Conservation (phyloP, 768 basidiomycete genomes). For the Lentinula raphanica region DNA sequence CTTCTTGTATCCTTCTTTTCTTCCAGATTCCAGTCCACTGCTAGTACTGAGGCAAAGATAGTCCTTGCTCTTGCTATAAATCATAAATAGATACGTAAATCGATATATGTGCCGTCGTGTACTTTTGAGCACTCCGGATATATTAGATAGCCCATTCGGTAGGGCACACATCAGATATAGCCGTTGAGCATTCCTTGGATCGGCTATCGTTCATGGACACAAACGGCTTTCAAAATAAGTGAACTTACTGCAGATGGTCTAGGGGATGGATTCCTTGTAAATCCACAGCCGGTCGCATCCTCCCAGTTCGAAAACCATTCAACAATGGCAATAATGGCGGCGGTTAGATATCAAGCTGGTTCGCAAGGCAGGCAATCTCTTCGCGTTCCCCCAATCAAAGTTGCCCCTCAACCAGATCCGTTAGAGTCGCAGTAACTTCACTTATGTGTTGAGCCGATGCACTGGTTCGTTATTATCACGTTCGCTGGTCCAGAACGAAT, state of each 20-base stretch:
- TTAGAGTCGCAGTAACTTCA: slow-evolving; percentile 78
- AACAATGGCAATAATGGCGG: too few species aligned
- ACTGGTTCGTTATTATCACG: slow-evolving; percentile 91
- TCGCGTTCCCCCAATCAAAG: slow-evolving; percentile 75
- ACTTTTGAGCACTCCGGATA: neutral
- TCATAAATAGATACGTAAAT: neutral
- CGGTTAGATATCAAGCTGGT: too few species aligned
- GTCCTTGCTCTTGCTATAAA: neutral
- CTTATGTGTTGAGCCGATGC: slow-evolving; percentile 88
- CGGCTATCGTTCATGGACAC: neutral
- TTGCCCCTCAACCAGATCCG: slow-evolving; percentile 68
- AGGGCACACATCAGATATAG: neutral
- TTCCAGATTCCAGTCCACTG: neutral
- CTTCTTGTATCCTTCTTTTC: neutral
- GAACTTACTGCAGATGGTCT: too few species aligned
- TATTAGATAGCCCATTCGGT: neutral
- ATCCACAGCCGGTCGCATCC: too few species aligned
- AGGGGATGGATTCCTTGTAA: too few species aligned
- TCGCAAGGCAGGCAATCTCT: slow-evolving; percentile 60
- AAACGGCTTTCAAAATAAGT: too few species aligned
- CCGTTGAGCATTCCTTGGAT: neutral
- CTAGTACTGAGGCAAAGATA: neutral
- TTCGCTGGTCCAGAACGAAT: slow-evolving; percentile 50
- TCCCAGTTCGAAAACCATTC: too few species aligned
- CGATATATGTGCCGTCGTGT: neutral